Conservation (phyloP, 2,329 filamentous ascomycete genomes). For the Hymenoscyphus repandus region DNA sequence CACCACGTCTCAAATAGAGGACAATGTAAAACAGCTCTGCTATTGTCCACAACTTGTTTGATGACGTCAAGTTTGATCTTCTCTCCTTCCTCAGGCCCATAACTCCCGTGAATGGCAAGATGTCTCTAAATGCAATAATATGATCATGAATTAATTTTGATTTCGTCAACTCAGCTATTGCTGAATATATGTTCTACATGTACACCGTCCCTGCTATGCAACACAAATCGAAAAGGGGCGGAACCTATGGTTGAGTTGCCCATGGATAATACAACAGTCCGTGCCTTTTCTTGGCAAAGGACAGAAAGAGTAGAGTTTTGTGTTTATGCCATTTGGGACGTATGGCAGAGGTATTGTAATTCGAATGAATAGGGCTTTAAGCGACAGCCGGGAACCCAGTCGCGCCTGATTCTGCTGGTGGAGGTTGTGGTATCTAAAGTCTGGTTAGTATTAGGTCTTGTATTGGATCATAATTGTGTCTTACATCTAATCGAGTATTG, state of each 20-base stretch:
- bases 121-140: too few species aligned
- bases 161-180: too few species aligned
- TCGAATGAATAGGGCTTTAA: constrained; percentile 15
- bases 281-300: constrained; percentile 20
- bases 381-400: constrained; percentile 30
- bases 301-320: constrained; percentile 30
- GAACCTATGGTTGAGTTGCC: constrained; percentile 19
- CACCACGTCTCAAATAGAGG: too few species aligned
- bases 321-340: constrained; percentile 17
- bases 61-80: too few species aligned
- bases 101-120: too few species aligned
- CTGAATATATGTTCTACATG: constrained; percentile 15
- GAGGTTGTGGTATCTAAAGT: constrained; percentile 26
- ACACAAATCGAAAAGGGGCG: constrained; percentile 17
- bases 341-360: constrained; percentile 13
- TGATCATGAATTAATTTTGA: not conserved
- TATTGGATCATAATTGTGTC: constrained; percentile 13
- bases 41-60: too few species aligned
- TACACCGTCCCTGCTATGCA: constrained; percentile 29
- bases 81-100: too few species aligned
- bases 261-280: constrained; percentile 24
- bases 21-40: too few species aligned
- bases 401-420: constrained; percentile 26
- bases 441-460: constrained; percentile 6
- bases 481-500: constrained; percentile 75